These are phyloP conservation scores for Madurella mycetomatis DNA, from an alignment of 2,329 filamentous ascomycete species.

Conservation along the genomic window DNA sequence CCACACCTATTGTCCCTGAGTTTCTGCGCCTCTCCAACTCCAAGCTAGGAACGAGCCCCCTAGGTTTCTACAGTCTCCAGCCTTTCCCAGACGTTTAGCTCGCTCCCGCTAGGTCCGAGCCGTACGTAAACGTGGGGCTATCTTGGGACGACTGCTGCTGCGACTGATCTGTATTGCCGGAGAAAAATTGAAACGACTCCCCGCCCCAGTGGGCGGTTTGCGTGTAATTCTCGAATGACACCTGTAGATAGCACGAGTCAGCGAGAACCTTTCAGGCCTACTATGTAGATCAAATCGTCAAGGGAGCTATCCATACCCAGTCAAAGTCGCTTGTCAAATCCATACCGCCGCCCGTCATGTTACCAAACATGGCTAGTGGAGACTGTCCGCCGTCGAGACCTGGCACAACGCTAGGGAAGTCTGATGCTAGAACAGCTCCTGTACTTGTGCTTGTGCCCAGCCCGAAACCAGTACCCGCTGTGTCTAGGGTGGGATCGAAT, in stretches of 20 bases:
- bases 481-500: conserved; percentile 1
- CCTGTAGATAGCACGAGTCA: conserved; percentile 34
- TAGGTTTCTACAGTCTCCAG: background rate
- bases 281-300: background rate
- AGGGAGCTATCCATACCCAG: conserved; percentile 42
- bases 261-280: conserved; percentile 6
- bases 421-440: conserved; percentile 33
- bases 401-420: conserved; percentile 35
- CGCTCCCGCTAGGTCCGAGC: conserved; percentile 9
- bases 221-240: conserved; percentile 53
- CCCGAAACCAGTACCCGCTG: background rate
- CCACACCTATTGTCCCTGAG: background rate
- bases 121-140: conserved; percentile 12
- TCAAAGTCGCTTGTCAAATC: conserved; percentile 52
- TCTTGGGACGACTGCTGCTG: conserved; percentile 16
- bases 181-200: conserved; percentile 50
- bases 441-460: conserved; percentile 5
- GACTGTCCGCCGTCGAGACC: conserved; percentile 37
- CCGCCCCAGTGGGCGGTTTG: conserved; percentile 53
- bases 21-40: background rate
- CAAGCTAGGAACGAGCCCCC: background rate
- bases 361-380: conserved; percentile 51
- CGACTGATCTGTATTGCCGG: conserved; percentile 27
- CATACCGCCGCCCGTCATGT: conserved; percentile 37
- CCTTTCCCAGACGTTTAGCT: background rate